These are phyloP conservation scores for Trypanosoma lewisi DNA, from an alignment of 208 protist species.

Conservation along the genomic window DNA sequence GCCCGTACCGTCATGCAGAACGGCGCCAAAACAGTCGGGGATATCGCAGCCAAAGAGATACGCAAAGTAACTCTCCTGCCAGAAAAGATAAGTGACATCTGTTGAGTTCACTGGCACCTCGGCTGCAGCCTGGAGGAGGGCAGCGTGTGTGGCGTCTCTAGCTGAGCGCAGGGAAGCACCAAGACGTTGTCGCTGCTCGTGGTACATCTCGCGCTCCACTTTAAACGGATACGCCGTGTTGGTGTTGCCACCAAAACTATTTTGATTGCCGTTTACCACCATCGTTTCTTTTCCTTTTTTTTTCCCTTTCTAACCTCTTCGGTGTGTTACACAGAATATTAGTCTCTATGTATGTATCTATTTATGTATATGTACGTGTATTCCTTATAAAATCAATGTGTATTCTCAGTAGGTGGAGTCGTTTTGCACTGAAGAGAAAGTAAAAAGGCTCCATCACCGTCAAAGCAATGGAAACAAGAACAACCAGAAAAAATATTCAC, in stretches of 20 bases:
- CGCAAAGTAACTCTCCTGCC: conserved; percentile 94
- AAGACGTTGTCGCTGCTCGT: conserved; percentile 81
- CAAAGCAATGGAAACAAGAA: no score
- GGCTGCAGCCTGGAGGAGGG: conserved; percentile 70
- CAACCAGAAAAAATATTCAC: no score
- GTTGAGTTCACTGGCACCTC: conserved; percentile 90
- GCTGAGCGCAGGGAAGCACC: conserved; percentile 34
- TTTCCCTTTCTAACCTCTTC: background rate
- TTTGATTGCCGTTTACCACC: conserved; percentile 6
- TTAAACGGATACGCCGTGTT: conserved; percentile 65
- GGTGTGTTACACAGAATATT: background rate
- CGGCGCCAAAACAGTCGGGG: conserved; percentile 76
- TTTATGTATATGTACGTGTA: no score
- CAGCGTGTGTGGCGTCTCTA: conserved; percentile 53
- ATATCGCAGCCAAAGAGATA: conserved; percentile 91
- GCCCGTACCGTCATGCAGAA: conserved; percentile 61
- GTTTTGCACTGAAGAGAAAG: no score
- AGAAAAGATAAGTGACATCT: conserved; percentile 86
- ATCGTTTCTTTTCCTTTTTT: conserved; percentile 3
- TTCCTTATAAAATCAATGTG: no score
- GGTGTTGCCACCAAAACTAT: background rate
- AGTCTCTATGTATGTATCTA: background rate
- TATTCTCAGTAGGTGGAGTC: no score
- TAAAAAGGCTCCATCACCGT: no score
- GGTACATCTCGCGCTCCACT: conserved; percentile 77